These are phyloP conservation scores for Creolimax fragrantissima DNA, from an alignment of 78 protist species.

Conservation along the genomic window DNA sequence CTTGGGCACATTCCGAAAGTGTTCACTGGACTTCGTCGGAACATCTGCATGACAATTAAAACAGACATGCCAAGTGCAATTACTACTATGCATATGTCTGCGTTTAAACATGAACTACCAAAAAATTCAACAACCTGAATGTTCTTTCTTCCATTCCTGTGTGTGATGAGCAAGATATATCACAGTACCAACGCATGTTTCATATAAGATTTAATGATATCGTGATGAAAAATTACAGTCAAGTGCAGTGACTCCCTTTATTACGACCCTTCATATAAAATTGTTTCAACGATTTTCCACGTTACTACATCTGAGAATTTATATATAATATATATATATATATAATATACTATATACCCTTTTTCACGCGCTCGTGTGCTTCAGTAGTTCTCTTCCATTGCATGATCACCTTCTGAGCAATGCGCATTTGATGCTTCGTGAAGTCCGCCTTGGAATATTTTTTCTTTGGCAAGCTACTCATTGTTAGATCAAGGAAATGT, in stretches of 20 bases:
- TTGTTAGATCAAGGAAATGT: not conserved
- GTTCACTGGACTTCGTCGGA: not conserved
- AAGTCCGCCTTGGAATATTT: not conserved
- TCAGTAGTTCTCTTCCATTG: not conserved
- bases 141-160: too few species aligned
- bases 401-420: not conserved
- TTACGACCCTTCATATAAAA: not conserved
- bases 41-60: not conserved
- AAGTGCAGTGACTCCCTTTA: not conserved
- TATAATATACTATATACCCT: not conserved
- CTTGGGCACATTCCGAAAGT: not conserved
- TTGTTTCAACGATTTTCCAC: not conserved
- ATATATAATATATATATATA: not conserved
- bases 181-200: too few species aligned
- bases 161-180: too few species aligned
- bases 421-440: not conserved
- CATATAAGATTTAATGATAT: not conserved
- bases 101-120: not conserved
- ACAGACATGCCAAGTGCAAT: not conserved
- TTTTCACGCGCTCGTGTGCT: not conserved
- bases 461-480: not conserved
- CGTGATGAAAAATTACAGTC: not conserved
- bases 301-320: not conserved
- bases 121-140: not conserved
- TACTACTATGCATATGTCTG: not conserved